Base-by-base conservation (phyloP, 768 basidiomycete species). In the Boletellus ananiceps region DNA sequence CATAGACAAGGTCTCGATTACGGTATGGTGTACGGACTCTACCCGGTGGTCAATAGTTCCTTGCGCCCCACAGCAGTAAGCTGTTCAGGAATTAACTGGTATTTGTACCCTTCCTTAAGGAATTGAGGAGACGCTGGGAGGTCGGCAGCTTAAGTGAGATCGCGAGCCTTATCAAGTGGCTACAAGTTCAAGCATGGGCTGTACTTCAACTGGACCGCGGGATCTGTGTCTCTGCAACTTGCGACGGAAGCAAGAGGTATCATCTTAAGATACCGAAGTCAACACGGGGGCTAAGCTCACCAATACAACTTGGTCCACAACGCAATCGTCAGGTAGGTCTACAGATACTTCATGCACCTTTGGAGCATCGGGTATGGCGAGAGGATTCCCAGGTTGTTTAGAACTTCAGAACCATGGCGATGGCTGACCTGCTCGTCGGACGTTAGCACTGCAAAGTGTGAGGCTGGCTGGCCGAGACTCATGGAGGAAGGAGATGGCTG, bases 201-300 rank as follows among this genome's bases (percentile, higher is more conserved):
- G 64, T 63, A 64, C 62, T 25, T 49, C 54, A 16, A 59, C 58
- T 31, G 68, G 72, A 51, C 59, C 66, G 27, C 70, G 68, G 43
- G 65, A 65, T 19, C 73, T 71, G 50, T 74, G 72, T 39, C 70
- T 55, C 50, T 67, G 67, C 61, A 72, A 63, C 70, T 72, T 40
- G 32, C 8, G 15, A n/a, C 23, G n/a, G 18, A 21, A 8, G 25
- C 13, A 6, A 7, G 21, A 27, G 11, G 45, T 2, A 31, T 25
- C 43, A 29, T 12, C 8, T 40, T 23, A n/a, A 40, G 4, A 25
- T 12, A 2, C 31, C 6, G 12, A 41, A 2, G n/a, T 25, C 9
- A n/a, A n/a, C 25, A 5, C 19, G 19, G 19, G 3, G n/a, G n/a
- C 14, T 15, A 18, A 41, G 40, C 59, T 44, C 51, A 73, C 71